These are phyloP conservation scores for Grigorovia transvaalensis DNA, from an alignment of 805 yeast genomes.

Conservation along the genomic window DNA sequence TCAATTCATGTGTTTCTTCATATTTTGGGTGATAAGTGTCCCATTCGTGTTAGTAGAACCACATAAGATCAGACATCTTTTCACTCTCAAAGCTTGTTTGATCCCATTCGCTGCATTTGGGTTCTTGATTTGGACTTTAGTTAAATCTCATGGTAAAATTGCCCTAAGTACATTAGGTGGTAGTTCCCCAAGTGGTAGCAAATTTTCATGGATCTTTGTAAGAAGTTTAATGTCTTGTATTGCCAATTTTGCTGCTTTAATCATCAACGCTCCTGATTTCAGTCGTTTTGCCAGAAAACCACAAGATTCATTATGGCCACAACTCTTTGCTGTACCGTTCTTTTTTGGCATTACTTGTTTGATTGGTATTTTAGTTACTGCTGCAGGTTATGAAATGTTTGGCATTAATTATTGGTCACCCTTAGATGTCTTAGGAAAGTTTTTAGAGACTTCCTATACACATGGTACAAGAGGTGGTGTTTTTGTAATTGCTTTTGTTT, in stretches of 20 bases:
- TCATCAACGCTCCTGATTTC: conserved; percentile 77
- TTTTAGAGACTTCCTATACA: conserved; percentile 29
- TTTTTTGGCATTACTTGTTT: conserved; percentile 66
- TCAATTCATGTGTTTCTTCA: conserved; percentile 62
- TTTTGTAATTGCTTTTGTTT: conserved; percentile 51
- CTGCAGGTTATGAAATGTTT: conserved; percentile 42
- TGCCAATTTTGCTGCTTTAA: conserved; percentile 71
- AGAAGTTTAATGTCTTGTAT: conserved; percentile 62
- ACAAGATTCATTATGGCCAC: conserved; percentile 38
- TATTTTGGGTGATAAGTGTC: conserved; percentile 70
- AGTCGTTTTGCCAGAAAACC: conserved; percentile 59
- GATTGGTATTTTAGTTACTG: conserved; percentile 69
- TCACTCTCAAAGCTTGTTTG: conserved; percentile 67
- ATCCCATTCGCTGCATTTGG: conserved; percentile 80
- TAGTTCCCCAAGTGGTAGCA: conserved; percentile 34
- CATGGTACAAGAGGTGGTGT: conserved; percentile 63
- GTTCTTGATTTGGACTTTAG: conserved; percentile 75
- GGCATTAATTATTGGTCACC: conserved; percentile 39
- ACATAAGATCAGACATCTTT: conserved; percentile 71
- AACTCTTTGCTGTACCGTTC: conserved; percentile 52
- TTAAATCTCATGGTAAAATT: conserved; percentile 58
- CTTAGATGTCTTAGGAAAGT: conserved; percentile 47
- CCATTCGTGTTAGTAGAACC: conserved; percentile 82
- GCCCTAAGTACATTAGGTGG: conserved; percentile 21
- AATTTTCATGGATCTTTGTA: conserved; percentile 57